Evolutionary conservation across 1,139 yeast genomes (phyloP).

Genomic region (Meyerozyma elateridarum): DNA sequence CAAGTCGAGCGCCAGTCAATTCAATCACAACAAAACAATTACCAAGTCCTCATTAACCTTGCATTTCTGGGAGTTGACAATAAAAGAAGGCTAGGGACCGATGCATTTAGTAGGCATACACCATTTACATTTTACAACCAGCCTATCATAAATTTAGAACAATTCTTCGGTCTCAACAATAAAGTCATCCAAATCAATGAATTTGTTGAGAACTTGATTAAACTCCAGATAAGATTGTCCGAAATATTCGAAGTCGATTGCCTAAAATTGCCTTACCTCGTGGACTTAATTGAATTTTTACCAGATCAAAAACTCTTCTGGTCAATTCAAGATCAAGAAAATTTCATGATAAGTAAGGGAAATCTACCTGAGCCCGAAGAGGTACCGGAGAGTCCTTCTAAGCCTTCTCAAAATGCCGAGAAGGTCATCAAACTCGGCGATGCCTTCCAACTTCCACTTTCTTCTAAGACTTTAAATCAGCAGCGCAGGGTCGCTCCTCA

Average conservation of each 20-base stretch:
- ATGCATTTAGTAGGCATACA: constrained; percentile 7
- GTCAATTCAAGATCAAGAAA: constrained; percentile 32
- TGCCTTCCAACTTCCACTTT: constrained; percentile 34
- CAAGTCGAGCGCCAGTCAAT: constrained; percentile 28
- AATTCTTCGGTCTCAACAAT: constrained; percentile 25
- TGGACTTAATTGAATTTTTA: constrained; percentile 23
- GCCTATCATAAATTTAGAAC: constrained; percentile 25
- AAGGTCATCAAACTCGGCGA: constrained; percentile 35
- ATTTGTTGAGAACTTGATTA: constrained; percentile 37
- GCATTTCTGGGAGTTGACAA: constrained; percentile 14
- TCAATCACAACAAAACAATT: constrained; percentile 23
- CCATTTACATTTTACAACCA: constrained; percentile 21
- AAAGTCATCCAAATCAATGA: constrained; percentile 30
- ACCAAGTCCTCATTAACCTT: constrained; percentile 23
- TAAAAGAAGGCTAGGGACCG: constrained; percentile 4
- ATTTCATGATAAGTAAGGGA: constrained; percentile 20
- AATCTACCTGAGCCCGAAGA: constrained; percentile 3
- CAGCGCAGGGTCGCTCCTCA: constrained; percentile 22
- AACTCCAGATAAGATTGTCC: constrained; percentile 26
- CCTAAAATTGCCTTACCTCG: constrained; percentile 30
- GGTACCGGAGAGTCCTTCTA: constrained; percentile 2
- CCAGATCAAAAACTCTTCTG: constrained; percentile 35
- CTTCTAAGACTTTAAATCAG: constrained; percentile 39
- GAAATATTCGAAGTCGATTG: constrained; percentile 19
- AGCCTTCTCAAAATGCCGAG: constrained; percentile 15